Evolutionary conservation across 306 rosid genomes (phyloP).

Genomic region (Dryas alaskensis): DNA sequence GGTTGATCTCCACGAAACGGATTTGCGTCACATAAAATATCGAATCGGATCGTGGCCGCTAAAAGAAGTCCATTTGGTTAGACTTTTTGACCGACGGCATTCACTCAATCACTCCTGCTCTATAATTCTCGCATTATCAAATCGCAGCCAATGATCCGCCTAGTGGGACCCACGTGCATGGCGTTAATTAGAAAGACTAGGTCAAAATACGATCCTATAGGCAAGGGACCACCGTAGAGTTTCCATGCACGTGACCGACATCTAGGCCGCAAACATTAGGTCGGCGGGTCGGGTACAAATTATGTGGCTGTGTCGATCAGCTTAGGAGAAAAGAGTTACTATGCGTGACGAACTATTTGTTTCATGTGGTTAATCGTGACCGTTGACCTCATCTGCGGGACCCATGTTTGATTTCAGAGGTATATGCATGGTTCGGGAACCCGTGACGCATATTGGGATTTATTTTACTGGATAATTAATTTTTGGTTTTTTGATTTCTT

Average conservation of each 20-base stretch:
- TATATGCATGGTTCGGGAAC: background rate
- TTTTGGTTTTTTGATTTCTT: background rate
- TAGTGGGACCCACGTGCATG: background rate
- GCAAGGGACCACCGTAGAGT: background rate
- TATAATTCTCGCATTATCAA: background rate
- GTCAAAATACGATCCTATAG: too few species aligned
- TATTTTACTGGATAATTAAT: background rate
- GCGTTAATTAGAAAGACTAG: too few species aligned
- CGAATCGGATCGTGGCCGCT: background rate
- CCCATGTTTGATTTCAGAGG: background rate
- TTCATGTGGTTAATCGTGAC: too few species aligned
- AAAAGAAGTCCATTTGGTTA: background rate
- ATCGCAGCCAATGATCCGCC: background rate
- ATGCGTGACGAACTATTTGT: slow-evolving; percentile 11
- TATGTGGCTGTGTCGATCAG: background rate
- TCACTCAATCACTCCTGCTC: background rate
- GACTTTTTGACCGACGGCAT: background rate
- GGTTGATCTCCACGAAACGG: background rate
- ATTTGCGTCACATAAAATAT: background rate
- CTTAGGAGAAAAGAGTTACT: background rate
- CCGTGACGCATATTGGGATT: background rate
- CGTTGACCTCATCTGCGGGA: too few species aligned
- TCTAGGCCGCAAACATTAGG: slow-evolving; percentile 21
- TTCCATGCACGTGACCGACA: slow-evolving; percentile 5
- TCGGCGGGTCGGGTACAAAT: slow-evolving; percentile 30